These are phyloP conservation scores for Rubia yunnanensis DNA, from an alignment of 257 asterid species.

Conservation along the genomic window DNA sequence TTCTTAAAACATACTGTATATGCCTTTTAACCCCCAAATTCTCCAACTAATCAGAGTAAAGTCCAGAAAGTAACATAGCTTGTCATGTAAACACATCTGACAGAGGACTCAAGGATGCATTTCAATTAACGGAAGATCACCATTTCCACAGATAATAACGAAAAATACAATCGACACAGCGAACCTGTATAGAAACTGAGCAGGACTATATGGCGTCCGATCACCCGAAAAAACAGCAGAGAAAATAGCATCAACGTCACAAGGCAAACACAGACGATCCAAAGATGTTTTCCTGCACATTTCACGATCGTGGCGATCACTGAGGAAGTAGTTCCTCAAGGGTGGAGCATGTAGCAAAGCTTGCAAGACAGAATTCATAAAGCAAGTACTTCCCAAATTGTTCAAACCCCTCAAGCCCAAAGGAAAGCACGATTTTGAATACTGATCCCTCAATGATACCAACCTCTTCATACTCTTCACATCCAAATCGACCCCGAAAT, in stretches of 20 bases:
- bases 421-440: slow-evolving; percentile 51
- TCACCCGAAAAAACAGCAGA: slow-evolving; percentile 61
- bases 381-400: slow-evolving; percentile 67
- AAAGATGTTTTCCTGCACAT: slow-evolving; percentile 31
- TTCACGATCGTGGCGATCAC: slow-evolving; percentile 45
- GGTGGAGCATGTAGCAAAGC: slow-evolving; percentile 72
- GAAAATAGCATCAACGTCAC: slow-evolving; percentile 55
- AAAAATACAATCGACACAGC: slow-evolving; percentile 12
- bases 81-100: too few relatives aligned
- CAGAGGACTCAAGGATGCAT: not conserved
- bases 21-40: not conserved
- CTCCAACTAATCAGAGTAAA: not conserved
- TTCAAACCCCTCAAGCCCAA: slow-evolving; percentile 73
- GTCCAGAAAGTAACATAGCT: not conserved
- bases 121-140: not conserved
- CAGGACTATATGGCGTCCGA: slow-evolving; percentile 55
- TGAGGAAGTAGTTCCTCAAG: slow-evolving; percentile 57
- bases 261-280: slow-evolving; percentile 53
- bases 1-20: not conserved
- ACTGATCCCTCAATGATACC: slow-evolving; percentile 37
- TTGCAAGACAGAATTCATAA: slow-evolving; percentile 73
- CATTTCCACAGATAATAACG: not conserved
- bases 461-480: slow-evolving; percentile 31
- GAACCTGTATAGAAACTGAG: slow-evolving; percentile 67
- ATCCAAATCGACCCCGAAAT: slow-evolving; percentile 50